Conservation (phyloP, 2,329 filamentous ascomycete genomes). For the Sporothrix pallida region DNA sequence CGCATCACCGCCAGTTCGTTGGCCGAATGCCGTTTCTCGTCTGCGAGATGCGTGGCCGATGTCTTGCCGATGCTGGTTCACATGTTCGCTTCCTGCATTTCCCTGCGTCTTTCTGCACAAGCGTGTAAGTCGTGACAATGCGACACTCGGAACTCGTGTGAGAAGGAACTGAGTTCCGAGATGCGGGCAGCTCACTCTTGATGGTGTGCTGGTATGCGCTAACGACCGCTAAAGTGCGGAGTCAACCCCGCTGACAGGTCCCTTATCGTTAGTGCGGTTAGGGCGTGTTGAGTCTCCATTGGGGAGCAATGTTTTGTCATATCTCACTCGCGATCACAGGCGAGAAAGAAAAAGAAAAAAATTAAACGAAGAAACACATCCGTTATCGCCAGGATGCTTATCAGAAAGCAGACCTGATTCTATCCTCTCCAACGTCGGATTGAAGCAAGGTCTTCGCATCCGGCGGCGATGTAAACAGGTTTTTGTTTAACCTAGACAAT, state of each 20-base stretch:
- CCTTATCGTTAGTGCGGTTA: conserved; percentile 15
- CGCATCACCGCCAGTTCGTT: neutral
- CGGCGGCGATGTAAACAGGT: neutral
- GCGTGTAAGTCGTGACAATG: neutral
- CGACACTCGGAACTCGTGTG: conserved; percentile 2
- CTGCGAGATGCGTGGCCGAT: neutral
- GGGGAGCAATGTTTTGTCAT: conserved; percentile 12
- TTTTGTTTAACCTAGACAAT: neutral
- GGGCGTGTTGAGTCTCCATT: neutral
- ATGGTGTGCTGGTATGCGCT: neutral
- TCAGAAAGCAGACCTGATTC: neutral
- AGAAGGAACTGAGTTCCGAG: conserved; percentile 24
- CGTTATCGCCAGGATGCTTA: neutral
- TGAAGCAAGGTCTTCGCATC: neutral
- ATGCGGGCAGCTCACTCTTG: neutral
- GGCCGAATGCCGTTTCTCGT: neutral
- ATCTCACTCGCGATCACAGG: neutral
- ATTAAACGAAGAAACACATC: neutral
- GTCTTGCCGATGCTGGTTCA: neutral
- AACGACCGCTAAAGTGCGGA: conserved; percentile 4
- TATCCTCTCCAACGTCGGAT: neutral
- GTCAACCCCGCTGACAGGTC: neutral
- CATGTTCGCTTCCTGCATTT: neutral
- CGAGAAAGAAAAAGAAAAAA: neutral
- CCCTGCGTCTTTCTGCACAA: neutral